Evolutionary conservation across 2,329 filamentous ascomycete species (phyloP).

Genomic region (Uncinocarpus reesii): DNA sequence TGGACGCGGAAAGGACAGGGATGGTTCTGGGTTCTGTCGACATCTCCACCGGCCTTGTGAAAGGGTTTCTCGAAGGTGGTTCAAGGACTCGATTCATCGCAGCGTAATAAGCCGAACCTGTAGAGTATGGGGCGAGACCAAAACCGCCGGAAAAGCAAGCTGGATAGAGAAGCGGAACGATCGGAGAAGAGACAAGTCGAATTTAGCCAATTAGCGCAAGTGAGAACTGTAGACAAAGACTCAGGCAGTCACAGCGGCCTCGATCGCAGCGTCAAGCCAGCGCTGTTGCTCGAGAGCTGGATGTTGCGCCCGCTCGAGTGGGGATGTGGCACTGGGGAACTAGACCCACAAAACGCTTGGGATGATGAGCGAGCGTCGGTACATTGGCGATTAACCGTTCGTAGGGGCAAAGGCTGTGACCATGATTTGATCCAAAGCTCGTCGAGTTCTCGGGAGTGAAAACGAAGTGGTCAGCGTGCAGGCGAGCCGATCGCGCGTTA

Average conservation of each 20-base stretch:
- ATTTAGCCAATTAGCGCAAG: neutral
- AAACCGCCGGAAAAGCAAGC: neutral
- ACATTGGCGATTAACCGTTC: slow-evolving; percentile 1
- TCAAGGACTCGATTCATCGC: slow-evolving; percentile 36
- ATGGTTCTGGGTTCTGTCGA: slow-evolving; percentile 42
- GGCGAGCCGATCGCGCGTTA: neutral
- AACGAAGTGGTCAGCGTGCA: neutral
- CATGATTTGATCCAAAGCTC: neutral
- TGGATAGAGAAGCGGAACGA: neutral
- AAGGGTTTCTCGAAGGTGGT: slow-evolving; percentile 37
- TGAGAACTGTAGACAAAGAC: neutral
- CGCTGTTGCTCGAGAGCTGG: neutral
- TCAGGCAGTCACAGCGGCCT: neutral
- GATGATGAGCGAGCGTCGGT: slow-evolving; percentile 1
- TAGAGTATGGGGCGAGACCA: neutral
- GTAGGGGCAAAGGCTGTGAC: neutral
- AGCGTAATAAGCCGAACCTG: slow-evolving; percentile 5
- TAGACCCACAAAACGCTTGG: slow-evolving; percentile 8
- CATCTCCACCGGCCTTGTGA: slow-evolving; percentile 34
- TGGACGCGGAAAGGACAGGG: slow-evolving; percentile 42
- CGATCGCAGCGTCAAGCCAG: neutral
- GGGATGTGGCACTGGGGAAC: slow-evolving; percentile 8
- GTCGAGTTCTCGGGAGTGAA: neutral
- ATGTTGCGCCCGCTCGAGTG: slow-evolving; percentile 9
- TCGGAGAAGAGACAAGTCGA: neutral